Percentiles rank a stretch among this genome's conserved stretches.
phyloP scores from a whole-genome alignment of 2,329 filamentous ascomycete species.

The Alternaria postmessia region DNA sequence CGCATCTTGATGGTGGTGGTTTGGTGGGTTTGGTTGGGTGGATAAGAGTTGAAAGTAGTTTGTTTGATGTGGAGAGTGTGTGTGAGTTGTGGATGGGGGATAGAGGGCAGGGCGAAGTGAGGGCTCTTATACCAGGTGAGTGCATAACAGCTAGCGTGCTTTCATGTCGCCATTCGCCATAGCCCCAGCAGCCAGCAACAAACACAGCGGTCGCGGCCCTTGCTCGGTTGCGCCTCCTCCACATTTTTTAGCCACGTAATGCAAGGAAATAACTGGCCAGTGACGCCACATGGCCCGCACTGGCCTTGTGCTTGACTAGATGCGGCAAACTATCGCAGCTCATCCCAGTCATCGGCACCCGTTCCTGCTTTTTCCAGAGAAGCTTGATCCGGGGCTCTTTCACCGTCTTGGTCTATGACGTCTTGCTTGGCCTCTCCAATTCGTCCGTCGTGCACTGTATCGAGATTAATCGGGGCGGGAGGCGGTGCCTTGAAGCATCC shows the following conservation, averaged over 20 bases:
- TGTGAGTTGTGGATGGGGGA: conserved; percentile 15
- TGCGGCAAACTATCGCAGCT: conserved; percentile 18
- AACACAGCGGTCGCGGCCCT: conserved; percentile 27
- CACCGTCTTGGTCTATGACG: conserved; percentile 7
- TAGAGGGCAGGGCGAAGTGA: conserved; percentile 20
- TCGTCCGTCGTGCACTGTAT: not conserved
- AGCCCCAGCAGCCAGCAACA: conserved; percentile 26
- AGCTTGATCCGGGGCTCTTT: not conserved
- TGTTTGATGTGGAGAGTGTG: conserved; percentile 23
- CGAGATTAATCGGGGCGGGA: not conserved
- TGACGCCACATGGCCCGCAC: conserved; percentile 32
- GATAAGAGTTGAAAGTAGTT: conserved; percentile 10
- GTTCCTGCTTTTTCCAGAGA: conserved; percentile 3
- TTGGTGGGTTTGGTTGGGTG: conserved; percentile 5
- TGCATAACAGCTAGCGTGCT: conserved; percentile 20
- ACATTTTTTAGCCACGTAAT: conserved; percentile 31
- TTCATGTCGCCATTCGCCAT: conserved; percentile 6
- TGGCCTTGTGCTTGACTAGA: conserved; percentile 17
- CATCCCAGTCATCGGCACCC: not conserved
- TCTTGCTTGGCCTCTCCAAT: not conserved
- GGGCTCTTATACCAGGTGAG: conserved; percentile 27
- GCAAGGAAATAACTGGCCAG: conserved; percentile 27
- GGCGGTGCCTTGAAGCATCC: not conserved
- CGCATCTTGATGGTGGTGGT: conserved; percentile 40
- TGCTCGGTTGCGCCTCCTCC: conserved; percentile 34